These are phyloP conservation scores for Volutella citrinella DNA, from an alignment of 2,329 filamentous ascomycete genomes.

Conservation along the genomic window DNA sequence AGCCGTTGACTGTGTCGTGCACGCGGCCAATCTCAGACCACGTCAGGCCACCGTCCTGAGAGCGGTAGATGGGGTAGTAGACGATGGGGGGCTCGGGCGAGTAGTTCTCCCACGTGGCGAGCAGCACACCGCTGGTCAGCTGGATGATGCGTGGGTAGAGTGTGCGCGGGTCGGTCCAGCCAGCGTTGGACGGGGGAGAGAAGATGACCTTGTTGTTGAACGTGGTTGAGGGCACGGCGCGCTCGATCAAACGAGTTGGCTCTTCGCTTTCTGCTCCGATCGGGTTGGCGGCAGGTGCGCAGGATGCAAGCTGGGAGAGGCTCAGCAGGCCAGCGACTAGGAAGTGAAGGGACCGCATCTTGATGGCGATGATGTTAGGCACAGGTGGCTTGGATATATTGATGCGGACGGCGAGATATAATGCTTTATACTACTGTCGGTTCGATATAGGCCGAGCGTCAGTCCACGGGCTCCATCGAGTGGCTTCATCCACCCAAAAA, in stretches of 20 bases:
- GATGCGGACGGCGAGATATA: too few species aligned
- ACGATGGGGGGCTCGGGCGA: constrained; percentile 53
- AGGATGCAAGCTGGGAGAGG: constrained; percentile 1
- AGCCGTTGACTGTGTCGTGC: constrained; percentile 60
- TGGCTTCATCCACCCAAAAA: too few species aligned
- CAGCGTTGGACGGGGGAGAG: constrained; percentile 33
- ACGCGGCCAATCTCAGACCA: constrained; percentile 65
- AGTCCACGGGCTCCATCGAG: too few species aligned
- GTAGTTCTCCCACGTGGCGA: constrained; percentile 57
- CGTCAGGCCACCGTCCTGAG: constrained; percentile 51
- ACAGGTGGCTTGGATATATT: too few species aligned
- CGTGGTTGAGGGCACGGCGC: constrained; percentile 4
- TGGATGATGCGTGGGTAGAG: constrained; percentile 44
- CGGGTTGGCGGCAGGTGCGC: constrained; percentile 2
- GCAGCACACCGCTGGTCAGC: constrained; percentile 44
- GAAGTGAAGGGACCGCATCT: too few species aligned
- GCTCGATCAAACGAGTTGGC: too few species aligned
- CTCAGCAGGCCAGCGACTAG: constrained; percentile 3
- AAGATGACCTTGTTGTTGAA: constrained; percentile 35
- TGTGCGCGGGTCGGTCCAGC: constrained; percentile 41
- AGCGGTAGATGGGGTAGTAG: constrained; percentile 53
- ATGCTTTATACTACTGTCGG: too few species aligned
- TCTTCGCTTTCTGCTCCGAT: constrained; percentile 3
- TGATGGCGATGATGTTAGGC: too few species aligned
- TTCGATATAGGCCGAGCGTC: too few species aligned